phyloP scores from a whole-genome alignment of 2,329 filamentous ascomycete genomes.

The Amauroascus niger region DNA sequence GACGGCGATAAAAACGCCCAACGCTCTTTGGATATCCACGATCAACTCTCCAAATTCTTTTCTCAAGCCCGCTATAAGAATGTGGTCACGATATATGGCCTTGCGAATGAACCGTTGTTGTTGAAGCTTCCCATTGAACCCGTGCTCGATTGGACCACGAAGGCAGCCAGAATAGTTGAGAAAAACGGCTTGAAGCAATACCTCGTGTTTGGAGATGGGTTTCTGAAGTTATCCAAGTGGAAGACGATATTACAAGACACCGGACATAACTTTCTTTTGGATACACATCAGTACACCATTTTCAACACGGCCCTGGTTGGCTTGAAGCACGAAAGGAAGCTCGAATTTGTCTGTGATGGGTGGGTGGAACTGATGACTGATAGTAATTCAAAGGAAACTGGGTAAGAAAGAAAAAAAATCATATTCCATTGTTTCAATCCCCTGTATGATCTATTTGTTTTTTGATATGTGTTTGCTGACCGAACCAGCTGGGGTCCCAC shows the following conservation, averaged over 20 bases:
- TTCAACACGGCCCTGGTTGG: conserved; percentile 86
- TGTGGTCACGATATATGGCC: conserved; percentile 82
- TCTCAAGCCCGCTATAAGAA: conserved; percentile 87
- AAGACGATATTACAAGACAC: conserved; percentile 66
- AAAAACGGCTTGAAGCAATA: conserved; percentile 63
- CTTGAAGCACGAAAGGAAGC: conserved; percentile 70
- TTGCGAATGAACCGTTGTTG: conserved; percentile 93
- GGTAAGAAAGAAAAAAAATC: no score
- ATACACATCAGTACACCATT: conserved; percentile 97
- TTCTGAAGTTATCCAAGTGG: conserved; percentile 86
- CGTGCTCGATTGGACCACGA: conserved; percentile 70
- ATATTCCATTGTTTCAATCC: neutral
- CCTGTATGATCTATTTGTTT: neutral
- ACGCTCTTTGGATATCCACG: conserved; percentile 76
- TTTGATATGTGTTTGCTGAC: neutral
- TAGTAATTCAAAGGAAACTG: conserved; percentile 62
- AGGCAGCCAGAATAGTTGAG: conserved; percentile 63
- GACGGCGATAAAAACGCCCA: conserved; percentile 68
- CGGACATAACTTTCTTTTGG: conserved; percentile 64
- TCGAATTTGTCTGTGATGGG: conserved; percentile 68
- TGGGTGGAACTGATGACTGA: conserved; percentile 72
- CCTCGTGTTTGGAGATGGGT: conserved; percentile 87
- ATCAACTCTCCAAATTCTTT: conserved; percentile 83
- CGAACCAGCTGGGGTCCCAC: conserved; percentile 66
- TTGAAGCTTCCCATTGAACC: conserved; percentile 52